Evolutionary conservation across 2,329 filamentous ascomycete species (phyloP), one percentile per base, ranked within the genome.

Genomic region (Monosporascus sp.): DNA sequence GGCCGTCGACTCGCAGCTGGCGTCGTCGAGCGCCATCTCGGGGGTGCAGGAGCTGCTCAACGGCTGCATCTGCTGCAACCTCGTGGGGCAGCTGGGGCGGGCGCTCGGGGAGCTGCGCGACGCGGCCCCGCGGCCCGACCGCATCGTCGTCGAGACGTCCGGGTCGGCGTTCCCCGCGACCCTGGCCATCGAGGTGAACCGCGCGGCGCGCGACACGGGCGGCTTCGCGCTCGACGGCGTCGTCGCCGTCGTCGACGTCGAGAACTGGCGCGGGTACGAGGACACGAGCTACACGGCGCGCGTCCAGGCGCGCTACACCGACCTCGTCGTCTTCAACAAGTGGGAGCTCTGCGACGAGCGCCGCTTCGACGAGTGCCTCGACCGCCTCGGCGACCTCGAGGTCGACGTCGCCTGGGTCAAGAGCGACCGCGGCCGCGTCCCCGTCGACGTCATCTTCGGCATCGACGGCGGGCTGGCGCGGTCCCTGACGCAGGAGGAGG

Each of bases 41-140:
- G 93, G 91, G 52, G 92, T 96, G 5, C 88, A 89, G 64, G 94
- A 99, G 72, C 81, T 99, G 1, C 86, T 99, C 51, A 96, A 96
- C 70, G 94, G 93, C 61, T 97, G 94, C 75, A 97, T 99, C 72
- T 99, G 94, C 82, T 99, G 94, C 77, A 97, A 97, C 69, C 87
- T 97, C 26, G 93, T 99, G 56, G 94, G 94, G 17, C 90, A 96
- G 71, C 84, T 99, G 7, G 83, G 84, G 55, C 85, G 88, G 48
- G 92, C 93, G 1, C 84, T 99, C 19, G 74, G 81, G 44, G 86
- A 94, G 66, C 84, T 99, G 41, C 81, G 82, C 49, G 71, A 75
- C 24, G 70, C 69, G 16, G 70, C 78, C 36, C 58, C 61, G 31
- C 43, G 4, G 0, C 93, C 91, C 0, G 89, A 97, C 68, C 83